Evolutionary conservation across 2,329 filamentous ascomycete species (phyloP).

Genomic region (Calycina herbarum): DNA sequence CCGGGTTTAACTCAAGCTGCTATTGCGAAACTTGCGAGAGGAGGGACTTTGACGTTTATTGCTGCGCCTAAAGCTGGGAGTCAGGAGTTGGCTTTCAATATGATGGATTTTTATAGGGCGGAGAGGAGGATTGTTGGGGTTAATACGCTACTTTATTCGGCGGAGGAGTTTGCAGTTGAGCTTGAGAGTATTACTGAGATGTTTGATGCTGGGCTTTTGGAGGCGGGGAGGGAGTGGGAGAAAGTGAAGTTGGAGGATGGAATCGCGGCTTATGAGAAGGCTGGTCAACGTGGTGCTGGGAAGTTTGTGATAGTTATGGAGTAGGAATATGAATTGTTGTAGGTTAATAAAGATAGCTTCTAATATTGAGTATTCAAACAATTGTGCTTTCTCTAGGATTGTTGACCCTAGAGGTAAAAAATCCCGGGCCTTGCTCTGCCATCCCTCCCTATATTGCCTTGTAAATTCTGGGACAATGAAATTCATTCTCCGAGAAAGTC

Average conservation of each 20-base stretch:
- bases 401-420: no score
- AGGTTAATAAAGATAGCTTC: no score
- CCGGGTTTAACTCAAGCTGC: conserved; percentile 27
- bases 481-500: no score
- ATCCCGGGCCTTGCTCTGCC: no score
- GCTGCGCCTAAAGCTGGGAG: conserved; percentile 26
- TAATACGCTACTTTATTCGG: conserved; percentile 29
- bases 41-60: conserved; percentile 31
- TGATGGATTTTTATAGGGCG: conserved; percentile 32
- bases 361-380: no score
- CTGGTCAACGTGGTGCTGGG: conserved; percentile 12
- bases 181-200: conserved; percentile 49
- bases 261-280: conserved; percentile 28
- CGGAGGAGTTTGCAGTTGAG: conserved; percentile 25
- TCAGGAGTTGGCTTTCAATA: conserved; percentile 27
- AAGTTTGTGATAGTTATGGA: conserved; percentile 31
- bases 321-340: not conserved
- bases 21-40: conserved; percentile 22
- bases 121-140: conserved; percentile 27
- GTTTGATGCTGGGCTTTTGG: conserved; percentile 26
- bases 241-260: conserved; percentile 27
- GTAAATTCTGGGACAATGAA: no score
- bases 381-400: no score
- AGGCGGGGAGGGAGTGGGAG: conserved; percentile 22
- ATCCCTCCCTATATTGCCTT: no score